Conservation (phyloP, 1,139 yeast genomes). For the Keqinozyma sinolaborantium region DNA sequence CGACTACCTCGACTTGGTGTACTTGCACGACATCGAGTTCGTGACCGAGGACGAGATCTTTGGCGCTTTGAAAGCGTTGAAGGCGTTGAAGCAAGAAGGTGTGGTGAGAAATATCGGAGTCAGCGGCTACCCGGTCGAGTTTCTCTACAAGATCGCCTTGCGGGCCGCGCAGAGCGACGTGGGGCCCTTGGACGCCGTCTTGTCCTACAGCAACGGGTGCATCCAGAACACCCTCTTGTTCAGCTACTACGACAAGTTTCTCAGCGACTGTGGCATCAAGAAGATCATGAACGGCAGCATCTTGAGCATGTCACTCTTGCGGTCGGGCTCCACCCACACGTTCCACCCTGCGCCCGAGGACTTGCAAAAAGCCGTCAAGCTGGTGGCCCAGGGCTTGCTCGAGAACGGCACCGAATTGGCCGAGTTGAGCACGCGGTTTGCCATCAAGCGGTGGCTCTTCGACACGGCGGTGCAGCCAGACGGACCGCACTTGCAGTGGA, state of each 20-base stretch:
- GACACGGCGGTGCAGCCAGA: slow-evolving; percentile 9
- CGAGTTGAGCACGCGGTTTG: slow-evolving; percentile 75
- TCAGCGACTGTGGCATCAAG: slow-evolving; percentile 51
- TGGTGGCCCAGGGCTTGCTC: slow-evolving; percentile 46
- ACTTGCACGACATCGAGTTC: slow-evolving; percentile 89
- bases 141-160: slow-evolving; percentile 49
- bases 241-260: slow-evolving; percentile 47
- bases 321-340: slow-evolving; percentile 60
- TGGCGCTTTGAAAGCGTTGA: slow-evolving; percentile 62
- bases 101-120: slow-evolving; percentile 65
- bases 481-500: slow-evolving; percentile 16
- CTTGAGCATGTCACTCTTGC: slow-evolving; percentile 79
- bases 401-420: slow-evolving; percentile 59
- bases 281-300: slow-evolving; percentile 77
- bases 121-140: slow-evolving; percentile 83
- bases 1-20: slow-evolving; percentile 70
- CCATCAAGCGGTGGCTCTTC: slow-evolving; percentile 58
- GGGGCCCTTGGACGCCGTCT: slow-evolving; percentile 64
- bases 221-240: slow-evolving; percentile 68
- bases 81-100: slow-evolving; percentile 61
- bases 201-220: slow-evolving; percentile 82
- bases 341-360: slow-evolving; percentile 80
- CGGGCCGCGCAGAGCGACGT: slow-evolving; percentile 28
- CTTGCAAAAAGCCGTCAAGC: slow-evolving; percentile 52
- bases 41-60: slow-evolving; percentile 51